Evolutionary conservation across 345 rosid genomes (phyloP).

Genomic region (Carallia pectinifolia): DNA sequence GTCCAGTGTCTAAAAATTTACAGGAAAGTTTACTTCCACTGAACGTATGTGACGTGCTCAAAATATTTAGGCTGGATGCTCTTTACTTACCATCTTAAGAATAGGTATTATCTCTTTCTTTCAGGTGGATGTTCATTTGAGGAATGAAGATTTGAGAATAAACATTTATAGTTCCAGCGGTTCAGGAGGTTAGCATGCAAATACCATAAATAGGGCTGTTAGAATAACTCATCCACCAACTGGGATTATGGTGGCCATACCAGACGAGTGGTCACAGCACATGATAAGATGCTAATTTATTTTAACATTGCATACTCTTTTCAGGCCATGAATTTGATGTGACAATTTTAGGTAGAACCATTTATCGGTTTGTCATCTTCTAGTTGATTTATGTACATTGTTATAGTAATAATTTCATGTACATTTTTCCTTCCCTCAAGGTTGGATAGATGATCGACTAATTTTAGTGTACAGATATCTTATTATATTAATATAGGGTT

Average conservation of each 20-base stretch:
- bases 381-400: too few relatives aligned
- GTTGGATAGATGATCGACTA: too few relatives aligned
- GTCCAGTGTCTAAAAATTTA: not conserved
- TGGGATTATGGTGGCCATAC: slow-evolving; percentile 80
- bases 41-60: not conserved
- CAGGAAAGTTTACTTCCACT: not conserved
- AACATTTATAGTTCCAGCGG: slow-evolving; percentile 94
- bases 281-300: slow-evolving; percentile 49
- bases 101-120: slow-evolving; percentile 4
- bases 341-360: too few relatives aligned
- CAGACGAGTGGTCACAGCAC: slow-evolving; percentile 96
- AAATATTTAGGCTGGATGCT: not conserved
- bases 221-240: slow-evolving; percentile 75
- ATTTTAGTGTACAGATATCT: too few relatives aligned
- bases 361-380: too few relatives aligned
- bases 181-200: slow-evolving; percentile 84
- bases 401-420: too few relatives aligned
- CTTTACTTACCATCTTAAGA: not conserved
- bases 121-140: slow-evolving; percentile 89
- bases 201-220: slow-evolving; percentile 95
- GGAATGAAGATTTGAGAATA: slow-evolving; percentile 86
- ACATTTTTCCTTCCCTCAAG: too few relatives aligned
- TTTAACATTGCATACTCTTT: not conserved
- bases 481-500: too few relatives aligned
- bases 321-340: too few relatives aligned